Evolutionary conservation across 2,329 filamentous ascomycete species (phyloP).

Genomic region (Ophiocordyceps camponoti-rufipedis): DNA sequence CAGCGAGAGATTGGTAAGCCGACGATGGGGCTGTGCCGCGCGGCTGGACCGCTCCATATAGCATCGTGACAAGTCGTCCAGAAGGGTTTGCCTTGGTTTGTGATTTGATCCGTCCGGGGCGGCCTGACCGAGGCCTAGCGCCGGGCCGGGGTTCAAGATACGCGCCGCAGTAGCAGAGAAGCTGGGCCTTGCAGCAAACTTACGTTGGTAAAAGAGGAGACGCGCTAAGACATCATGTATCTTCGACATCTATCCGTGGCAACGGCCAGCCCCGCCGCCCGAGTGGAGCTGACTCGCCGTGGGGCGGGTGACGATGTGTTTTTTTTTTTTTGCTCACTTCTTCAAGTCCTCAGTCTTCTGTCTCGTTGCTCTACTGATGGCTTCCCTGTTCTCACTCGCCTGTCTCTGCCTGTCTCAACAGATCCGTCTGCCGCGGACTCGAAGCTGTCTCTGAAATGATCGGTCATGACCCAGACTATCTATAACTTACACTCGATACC

Average conservation of each 20-base stretch:
- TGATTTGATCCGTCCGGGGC: background rate
- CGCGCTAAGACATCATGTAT: background rate
- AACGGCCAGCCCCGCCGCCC: background rate
- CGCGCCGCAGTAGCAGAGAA: no score
- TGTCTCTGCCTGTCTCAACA: background rate
- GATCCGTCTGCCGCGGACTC: no score
- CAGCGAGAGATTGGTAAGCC: background rate
- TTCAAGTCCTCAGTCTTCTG: no score
- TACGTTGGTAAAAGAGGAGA: background rate
- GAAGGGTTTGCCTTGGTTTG: background rate
- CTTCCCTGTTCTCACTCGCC: no score
- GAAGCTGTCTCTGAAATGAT: no score
- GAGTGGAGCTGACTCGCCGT: background rate
- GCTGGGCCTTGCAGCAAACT: no score
- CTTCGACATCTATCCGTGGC: background rate
- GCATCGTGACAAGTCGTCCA: background rate
- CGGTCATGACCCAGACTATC: no score
- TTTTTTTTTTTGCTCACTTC: background rate
- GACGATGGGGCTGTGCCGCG: background rate
- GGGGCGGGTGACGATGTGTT: background rate
- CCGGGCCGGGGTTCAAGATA: no score
- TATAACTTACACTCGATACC: no score
- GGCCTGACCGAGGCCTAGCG: background rate
- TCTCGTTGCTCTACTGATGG: no score
- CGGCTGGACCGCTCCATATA: background rate